Evolutionary conservation across 306 rosid species (phyloP).

Genomic region (Prunus mongolica): DNA sequence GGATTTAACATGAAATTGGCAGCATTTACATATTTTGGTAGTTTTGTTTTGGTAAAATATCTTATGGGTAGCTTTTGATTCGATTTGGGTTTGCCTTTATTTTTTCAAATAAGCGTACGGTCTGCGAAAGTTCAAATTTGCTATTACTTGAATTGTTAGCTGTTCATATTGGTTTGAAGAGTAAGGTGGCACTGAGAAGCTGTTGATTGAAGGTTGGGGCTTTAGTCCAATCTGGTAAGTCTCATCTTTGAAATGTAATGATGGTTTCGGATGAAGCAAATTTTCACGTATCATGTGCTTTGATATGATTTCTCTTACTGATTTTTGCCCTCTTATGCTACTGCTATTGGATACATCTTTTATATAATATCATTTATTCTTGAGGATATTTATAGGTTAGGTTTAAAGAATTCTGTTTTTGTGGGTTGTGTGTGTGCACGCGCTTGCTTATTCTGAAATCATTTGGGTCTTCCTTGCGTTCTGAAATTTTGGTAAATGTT

Average conservation of each 20-base stretch:
- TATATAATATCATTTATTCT: neutral
- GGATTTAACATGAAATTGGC: constrained; percentile 13
- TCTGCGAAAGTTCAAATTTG: neutral
- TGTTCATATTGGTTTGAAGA: constrained; percentile 1
- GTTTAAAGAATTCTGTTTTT: neutral
- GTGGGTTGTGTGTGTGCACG: neutral
- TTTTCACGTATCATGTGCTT: too few species aligned
- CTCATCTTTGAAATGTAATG: neutral
- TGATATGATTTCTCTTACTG: too few species aligned
- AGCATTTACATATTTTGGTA: constrained; percentile 8
- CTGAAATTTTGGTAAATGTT: neutral
- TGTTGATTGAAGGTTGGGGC: constrained; percentile 9
- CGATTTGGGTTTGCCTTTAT: constrained; percentile 6
- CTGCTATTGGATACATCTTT: too few species aligned
- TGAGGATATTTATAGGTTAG: neutral
- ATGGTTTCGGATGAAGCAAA: too few species aligned
- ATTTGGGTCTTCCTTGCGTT: neutral
- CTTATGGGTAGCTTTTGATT: constrained; percentile 6
- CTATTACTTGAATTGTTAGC: neutral
- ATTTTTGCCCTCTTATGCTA: too few species aligned
- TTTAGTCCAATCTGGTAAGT: constrained; percentile 20
- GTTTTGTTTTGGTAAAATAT: neutral
- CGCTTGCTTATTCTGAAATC: neutral
- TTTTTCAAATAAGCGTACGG: constrained; percentile 12
- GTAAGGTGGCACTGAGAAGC: constrained; percentile 7